Base-by-base conservation (phyloP, 257 asterid genomes). In the Scutellaria galericulata region DNA sequence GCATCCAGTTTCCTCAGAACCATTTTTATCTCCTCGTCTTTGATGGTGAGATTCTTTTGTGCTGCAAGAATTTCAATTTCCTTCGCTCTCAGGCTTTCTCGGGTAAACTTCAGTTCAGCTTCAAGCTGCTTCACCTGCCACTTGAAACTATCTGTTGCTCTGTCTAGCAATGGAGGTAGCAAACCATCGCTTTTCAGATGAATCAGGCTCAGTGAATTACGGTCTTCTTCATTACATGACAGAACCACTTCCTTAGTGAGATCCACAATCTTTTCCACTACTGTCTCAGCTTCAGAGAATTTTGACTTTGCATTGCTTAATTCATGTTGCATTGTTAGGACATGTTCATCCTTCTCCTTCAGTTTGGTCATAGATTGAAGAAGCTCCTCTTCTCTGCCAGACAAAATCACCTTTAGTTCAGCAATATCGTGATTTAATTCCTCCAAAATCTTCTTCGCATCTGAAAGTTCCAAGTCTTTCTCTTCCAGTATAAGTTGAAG, bases 11-110 rank as follows among this genome's bases (percentile, higher is more conserved):
- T 80, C 47, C 71, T 50, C 0, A 59, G 45, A 39, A 85, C 87
- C 54, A 68, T 60, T 63, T 81, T 82, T 24, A 87, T 86, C 88
- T 91, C 96, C 75, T 86, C 88, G 2, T 86, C 95, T 86, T 84
- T 89, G 53, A 82, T 82, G 74, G 72, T 70, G 52, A 91, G 84
- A 50, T 84, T 83, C 79, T 84, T 87, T 45, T 88, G 86, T 56
- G 80, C 85, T 6, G 87, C 82, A 53, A 91, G 82, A 80, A 85
- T 68, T 74, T 91, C 93, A 86, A 75, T 82, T 78, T 91, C 97
- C 83, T 82, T 89, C 0, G 79, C 75, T 75, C 82, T 84, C 79
- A 94, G 77, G 81, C 78, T 80, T 78, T 89, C 93, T 70, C 79
- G 80, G 61, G 89, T 82, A 47, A 84, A 68, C 51, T 72, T 71